Evolutionary conservation across 2,329 filamentous ascomycete species (phyloP).

Genomic region (Stemphylium beticola): DNA sequence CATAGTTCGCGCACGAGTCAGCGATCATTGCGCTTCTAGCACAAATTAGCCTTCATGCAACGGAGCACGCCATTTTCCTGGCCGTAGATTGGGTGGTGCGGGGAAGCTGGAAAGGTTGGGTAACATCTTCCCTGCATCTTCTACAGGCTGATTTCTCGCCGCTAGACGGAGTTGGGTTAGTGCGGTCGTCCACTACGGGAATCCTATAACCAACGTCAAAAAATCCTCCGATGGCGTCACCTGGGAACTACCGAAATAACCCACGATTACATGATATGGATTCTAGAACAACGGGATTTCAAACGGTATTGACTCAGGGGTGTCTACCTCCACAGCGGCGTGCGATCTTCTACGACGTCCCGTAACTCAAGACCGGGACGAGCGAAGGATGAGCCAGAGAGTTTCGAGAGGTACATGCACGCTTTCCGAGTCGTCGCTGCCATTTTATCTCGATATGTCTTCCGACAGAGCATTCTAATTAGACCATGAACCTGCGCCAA

Average conservation of each 20-base stretch:
- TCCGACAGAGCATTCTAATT: no score
- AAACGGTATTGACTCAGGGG: no score
- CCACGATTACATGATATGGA: no score
- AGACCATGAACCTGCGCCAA: no score
- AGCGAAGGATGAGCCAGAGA: no score
- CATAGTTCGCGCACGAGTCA: constrained; percentile 12
- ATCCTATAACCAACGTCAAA: not conserved
- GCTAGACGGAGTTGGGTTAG: not conserved
- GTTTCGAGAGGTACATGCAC: no score
- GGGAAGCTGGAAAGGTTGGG: not conserved
- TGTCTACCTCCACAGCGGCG: no score
- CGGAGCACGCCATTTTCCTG: constrained; percentile 30
- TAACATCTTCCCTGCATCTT: constrained; percentile 4
- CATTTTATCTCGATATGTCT: no score
- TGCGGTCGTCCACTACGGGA: not conserved
- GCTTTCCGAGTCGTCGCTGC: no score
- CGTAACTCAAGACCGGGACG: no score
- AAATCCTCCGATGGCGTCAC: not conserved
- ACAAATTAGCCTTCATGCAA: constrained; percentile 14
- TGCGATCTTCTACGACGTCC: no score
- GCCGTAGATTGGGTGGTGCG: constrained; percentile 22
- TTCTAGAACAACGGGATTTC: no score
- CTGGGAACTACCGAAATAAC: not conserved
- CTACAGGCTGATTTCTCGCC: not conserved
- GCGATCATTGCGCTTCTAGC: constrained; percentile 3